A percentile compares a stretch with the other conserved stretches of the same genome.
Conservation (phyloP, 139 green algal species). For the Trebouxia sp. region DNA sequence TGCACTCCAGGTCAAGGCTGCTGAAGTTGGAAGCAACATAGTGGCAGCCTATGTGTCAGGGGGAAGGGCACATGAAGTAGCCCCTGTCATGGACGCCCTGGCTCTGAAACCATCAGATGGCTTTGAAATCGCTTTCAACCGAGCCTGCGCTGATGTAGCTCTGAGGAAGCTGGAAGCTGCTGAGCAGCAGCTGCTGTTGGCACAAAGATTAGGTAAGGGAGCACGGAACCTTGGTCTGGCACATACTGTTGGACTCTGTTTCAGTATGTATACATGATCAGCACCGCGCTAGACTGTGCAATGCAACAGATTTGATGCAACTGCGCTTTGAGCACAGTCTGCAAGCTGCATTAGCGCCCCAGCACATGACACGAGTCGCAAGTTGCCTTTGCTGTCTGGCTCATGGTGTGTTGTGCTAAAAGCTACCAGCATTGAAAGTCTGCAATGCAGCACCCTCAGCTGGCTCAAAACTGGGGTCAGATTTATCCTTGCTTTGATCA, state of each 20-base stretch:
- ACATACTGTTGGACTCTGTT: not conserved
- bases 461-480: too few species aligned
- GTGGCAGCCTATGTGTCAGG: conserved; percentile 81
- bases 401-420: too few species aligned
- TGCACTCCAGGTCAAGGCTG: conserved; percentile 39
- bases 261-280: not conserved
- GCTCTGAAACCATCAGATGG: conserved; percentile 56
- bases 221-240: not conserved
- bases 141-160: conserved; percentile 70
- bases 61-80: conserved; percentile 62
- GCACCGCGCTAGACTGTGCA: not conserved
- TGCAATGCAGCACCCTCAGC: too few species aligned
- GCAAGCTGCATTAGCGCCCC: too few species aligned
- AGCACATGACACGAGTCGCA: too few species aligned
- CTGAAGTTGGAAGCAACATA: conserved; percentile 84
- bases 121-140: conserved; percentile 89
- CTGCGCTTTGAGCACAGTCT: too few species aligned
- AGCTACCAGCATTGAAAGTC: too few species aligned
- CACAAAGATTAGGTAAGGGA: conserved; percentile 60
- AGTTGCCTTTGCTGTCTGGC: too few species aligned
- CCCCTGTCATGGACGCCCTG: conserved; percentile 71
- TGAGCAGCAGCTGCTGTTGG: conserved; percentile 75
- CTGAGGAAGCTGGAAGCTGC: conserved; percentile 55
- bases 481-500: too few species aligned
- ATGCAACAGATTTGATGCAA: not conserved